Evolutionary conservation across 2,329 filamentous ascomycete species (phyloP).

Genomic region (Seiridium unicorne): DNA sequence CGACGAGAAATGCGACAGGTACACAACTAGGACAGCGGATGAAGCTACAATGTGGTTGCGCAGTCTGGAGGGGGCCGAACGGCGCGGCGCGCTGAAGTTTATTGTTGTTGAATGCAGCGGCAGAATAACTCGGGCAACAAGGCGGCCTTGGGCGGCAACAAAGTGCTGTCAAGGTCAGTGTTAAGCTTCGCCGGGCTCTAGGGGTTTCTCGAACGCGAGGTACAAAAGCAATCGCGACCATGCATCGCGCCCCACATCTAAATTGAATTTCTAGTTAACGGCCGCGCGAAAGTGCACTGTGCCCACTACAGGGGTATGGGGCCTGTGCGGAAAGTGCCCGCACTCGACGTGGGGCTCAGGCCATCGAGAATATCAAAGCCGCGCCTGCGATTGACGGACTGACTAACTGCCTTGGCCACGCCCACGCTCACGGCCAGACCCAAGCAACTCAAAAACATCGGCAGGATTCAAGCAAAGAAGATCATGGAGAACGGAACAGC

Average conservation of each 20-base stretch:
- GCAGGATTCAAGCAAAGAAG: background rate
- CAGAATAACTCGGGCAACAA: background rate
- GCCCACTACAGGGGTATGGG: background rate
- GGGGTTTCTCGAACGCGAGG: slow-evolving; percentile 4
- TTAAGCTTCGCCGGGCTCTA: background rate
- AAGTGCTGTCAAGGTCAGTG: background rate
- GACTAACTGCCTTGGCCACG: too few species aligned
- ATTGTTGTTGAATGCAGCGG: background rate
- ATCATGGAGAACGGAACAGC: slow-evolving; percentile 72
- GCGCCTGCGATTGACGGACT: too few species aligned
- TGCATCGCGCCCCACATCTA: background rate
- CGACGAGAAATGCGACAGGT: too few species aligned
- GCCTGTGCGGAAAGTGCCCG: background rate
- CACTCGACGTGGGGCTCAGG: background rate
- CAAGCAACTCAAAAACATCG: background rate
- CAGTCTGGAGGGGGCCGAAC: background rate
- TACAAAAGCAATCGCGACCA: background rate
- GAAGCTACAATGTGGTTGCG: too few species aligned
- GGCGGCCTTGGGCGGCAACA: background rate
- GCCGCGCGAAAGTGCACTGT: background rate
- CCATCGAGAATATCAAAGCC: background rate
- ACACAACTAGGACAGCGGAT: too few species aligned
- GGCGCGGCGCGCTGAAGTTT: background rate
- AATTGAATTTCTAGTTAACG: background rate
- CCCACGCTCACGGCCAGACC: too few species aligned